Evolutionary conservation across 345 rosid species (phyloP), one percentile per base, ranked within the genome.

Genomic region (Citrus glauca): DNA sequence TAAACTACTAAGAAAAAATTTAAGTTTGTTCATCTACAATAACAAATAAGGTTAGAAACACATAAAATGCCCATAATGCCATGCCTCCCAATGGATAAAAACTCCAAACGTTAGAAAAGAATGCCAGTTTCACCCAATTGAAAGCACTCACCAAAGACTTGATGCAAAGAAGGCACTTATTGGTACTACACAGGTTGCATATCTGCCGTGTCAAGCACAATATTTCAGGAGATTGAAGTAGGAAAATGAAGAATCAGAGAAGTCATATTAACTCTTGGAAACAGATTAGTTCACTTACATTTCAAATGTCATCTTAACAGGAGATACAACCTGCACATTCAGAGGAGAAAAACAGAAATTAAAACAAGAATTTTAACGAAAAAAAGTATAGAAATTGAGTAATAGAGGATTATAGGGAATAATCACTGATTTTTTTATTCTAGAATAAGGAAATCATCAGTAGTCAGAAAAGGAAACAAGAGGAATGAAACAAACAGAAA

Each of bases 151-250:
- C 99, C 99, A 96, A 76, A 94, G 98, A 81, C 98, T 96, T 75
- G 98, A 91, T 56, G 99, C 98, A 85, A 92, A 94, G 89, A 94
- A 96, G 76, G 97, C 97, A 81, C 98, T 94, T 69, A 96, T 94
- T 65, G 98, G 98, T 67, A 96, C 78, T 55, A 94, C 98, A 87
- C 98, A 92, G 38, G 97, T 96, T 66, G 91, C 93, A 69, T 94
- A 96, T 87, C 98, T 96, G 92, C 70, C 63, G 50, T 40, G 59
- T 28, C 68, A 78, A 74, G 64, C 73, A 48, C 76, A 68, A 7
- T 27, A 28, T 66, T 76, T 82, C 63, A 78, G 66, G 66, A 77
- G 37, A 78, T 33, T 82, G 37, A 80, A 65, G 19, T 30, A 6
- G 33, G 76, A 71, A 64, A 30, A 27, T 20, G 50, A 37, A 22